A percentile compares a stretch with the other conserved stretches of the same genome.
Conservation (phyloP, 2,329 filamentous ascomycete genomes). For the Alternaria gaisen region DNA sequence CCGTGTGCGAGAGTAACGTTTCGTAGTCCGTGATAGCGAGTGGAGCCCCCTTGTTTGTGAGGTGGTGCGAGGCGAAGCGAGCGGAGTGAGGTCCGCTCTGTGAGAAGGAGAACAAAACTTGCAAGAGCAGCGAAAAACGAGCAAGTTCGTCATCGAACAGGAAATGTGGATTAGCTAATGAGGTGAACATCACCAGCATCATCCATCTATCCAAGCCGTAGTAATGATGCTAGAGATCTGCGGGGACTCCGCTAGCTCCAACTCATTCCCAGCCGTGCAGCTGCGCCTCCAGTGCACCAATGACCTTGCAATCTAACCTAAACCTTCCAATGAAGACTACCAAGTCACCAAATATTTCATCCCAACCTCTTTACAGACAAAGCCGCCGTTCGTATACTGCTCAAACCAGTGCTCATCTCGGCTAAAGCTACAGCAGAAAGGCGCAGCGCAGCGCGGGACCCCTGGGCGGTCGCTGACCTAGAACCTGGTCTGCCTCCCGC, state of each 20-base stretch:
- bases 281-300: slow-evolving; percentile 3
- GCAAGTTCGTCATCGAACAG: neutral
- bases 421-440: slow-evolving; percentile 5
- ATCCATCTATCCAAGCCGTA: neutral
- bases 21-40: slow-evolving; percentile 13
- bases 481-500: slow-evolving; percentile 4
- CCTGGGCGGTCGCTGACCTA: neutral
- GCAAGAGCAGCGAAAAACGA: neutral
- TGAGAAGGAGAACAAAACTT: neutral
- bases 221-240: neutral
- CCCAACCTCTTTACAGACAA: neutral
- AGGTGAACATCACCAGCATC: neutral
- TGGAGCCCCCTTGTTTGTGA: slow-evolving; percentile 11
- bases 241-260: neutral
- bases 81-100: neutral
- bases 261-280: neutral
- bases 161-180: neutral
- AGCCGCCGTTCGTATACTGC: neutral
- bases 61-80: neutral
- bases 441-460: neutral
- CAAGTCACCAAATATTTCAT: neutral
- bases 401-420: neutral
- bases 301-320: neutral
- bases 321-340: neutral
- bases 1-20: slow-evolving; percentile 18